These are phyloP conservation scores for Oligophagozyma castellii DNA, from an alignment of 1,139 yeast species.

Conservation along the genomic window DNA sequence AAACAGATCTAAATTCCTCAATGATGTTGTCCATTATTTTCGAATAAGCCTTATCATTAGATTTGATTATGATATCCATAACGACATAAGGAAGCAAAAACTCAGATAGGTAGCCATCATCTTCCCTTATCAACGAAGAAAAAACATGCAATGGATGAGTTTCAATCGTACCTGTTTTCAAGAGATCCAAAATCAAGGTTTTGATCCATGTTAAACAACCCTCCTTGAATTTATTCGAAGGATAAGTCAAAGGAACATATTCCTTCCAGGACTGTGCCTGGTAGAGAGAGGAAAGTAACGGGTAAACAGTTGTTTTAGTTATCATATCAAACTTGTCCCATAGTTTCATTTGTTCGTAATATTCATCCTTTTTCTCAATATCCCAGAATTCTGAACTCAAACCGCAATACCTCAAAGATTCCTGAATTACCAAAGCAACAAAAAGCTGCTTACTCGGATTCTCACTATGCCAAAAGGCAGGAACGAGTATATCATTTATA, in stretches of 20 bases:
- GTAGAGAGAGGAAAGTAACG: conserved; percentile 63
- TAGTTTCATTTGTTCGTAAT: conserved; percentile 26
- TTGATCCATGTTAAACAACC: conserved; percentile 56
- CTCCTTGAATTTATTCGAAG: conserved; percentile 33
- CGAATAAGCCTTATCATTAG: conserved; percentile 27
- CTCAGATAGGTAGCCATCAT: conserved; percentile 55
- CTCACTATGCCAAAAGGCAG: conserved; percentile 78
- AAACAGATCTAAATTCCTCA: conserved; percentile 44
- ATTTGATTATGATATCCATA: conserved; percentile 43
- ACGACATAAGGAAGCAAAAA: conserved; percentile 73
- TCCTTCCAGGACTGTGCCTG: conserved; percentile 36
- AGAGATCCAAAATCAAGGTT: conserved; percentile 49
- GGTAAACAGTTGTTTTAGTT: conserved; percentile 62
- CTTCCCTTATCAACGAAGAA: conserved; percentile 53
- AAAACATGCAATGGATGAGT: conserved; percentile 49
- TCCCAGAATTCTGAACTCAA: conserved; percentile 31
- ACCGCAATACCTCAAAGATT: conserved; percentile 54
- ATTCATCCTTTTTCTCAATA: conserved; percentile 21
- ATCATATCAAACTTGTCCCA: conserved; percentile 59
- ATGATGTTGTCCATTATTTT: conserved; percentile 34
- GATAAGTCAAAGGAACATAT: conserved; percentile 30
- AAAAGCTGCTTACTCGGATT: conserved; percentile 78
- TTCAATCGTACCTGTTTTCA: conserved; percentile 34
- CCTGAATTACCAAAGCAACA: conserved; percentile 84
- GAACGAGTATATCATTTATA: conserved; percentile 56